Evolutionary conservation across 768 basidiomycete species (phyloP).

Genomic region (Mycena filopes): DNA sequence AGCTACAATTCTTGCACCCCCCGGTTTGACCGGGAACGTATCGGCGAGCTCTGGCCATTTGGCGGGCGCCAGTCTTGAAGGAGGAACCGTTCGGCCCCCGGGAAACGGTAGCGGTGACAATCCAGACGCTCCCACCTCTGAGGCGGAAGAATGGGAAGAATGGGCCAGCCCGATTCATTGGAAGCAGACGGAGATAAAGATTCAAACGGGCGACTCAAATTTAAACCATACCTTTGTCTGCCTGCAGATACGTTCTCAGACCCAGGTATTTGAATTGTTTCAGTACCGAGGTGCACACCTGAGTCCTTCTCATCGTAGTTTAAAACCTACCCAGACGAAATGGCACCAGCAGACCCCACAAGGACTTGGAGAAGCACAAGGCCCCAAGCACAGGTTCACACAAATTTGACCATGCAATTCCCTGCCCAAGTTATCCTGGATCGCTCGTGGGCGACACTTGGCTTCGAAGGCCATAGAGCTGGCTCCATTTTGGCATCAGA

Average conservation of each 20-base stretch:
- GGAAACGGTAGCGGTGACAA: not conserved
- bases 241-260: not conserved
- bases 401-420: not conserved
- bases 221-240: no score
- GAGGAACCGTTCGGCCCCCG: no score
- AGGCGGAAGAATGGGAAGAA: conserved; percentile 1
- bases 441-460: not conserved
- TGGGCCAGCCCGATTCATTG: conserved; percentile 1
- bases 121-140: not conserved
- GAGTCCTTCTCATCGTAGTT: not conserved
- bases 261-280: not conserved
- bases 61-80: no score
- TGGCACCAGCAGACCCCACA: not conserved
- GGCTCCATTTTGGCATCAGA: no score
- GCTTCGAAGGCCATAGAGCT: not conserved
- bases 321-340: not conserved
- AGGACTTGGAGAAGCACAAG: not conserved
- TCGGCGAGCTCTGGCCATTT: no score
- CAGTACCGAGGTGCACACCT: not conserved
- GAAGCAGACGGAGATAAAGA: not conserved
- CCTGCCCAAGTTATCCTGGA: not conserved
- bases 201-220: not conserved
- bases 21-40: no score
- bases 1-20: no score
- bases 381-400: not conserved